Evolutionary conservation across 192 early-diverging fungal species (phyloP).

Genomic region (Coemansia sp.): DNA sequence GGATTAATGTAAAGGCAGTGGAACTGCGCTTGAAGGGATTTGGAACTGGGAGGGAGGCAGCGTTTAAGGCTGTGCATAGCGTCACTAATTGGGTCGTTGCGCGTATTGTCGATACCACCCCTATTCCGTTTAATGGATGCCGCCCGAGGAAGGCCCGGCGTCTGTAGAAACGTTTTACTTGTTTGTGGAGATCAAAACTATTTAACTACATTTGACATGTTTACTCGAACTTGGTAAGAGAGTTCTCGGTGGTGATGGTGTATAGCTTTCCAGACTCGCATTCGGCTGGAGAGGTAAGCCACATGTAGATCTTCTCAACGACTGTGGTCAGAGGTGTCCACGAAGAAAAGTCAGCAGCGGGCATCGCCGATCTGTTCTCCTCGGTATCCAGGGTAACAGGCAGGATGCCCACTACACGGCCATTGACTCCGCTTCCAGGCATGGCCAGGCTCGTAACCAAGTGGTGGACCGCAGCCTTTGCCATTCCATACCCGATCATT

Average conservation of each 20-base stretch:
- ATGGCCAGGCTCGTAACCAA: conserved; percentile 73
- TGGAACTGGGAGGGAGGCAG: conserved; percentile 88
- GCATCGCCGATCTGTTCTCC: conserved; percentile 85
- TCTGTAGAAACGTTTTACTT: conserved; percentile 55
- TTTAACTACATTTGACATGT: not conserved
- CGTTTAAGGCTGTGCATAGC: conserved; percentile 79
- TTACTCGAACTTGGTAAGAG: conserved; percentile 22
- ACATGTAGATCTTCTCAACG: conserved; percentile 50
- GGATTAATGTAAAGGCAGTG: conserved; percentile 60
- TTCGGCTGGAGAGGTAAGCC: conserved; percentile 15
- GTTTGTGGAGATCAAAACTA: not conserved
- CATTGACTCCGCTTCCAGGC: conserved; percentile 70
- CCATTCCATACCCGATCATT: conserved; percentile 89
- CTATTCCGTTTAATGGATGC: conserved; percentile 88
- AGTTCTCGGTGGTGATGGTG: conserved; percentile 26
- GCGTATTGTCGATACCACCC: conserved; percentile 85
- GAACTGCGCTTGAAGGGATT: conserved; percentile 88
- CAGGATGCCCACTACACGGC: conserved; percentile 68
- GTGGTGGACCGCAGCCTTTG: conserved; percentile 94
- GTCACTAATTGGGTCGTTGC: conserved; percentile 74
- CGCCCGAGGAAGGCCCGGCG: conserved; percentile 86
- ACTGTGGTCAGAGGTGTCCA: conserved; percentile 84
- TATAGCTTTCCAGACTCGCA: conserved; percentile 41
- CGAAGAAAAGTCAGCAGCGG: conserved; percentile 73
- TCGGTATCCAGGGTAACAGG: conserved; percentile 88